Evolutionary conservation across 1,284 basidiomycete genomes (phyloP), one percentile per base, ranked within the genome.

Genomic region (Taiwanofungus camphoratus): DNA sequence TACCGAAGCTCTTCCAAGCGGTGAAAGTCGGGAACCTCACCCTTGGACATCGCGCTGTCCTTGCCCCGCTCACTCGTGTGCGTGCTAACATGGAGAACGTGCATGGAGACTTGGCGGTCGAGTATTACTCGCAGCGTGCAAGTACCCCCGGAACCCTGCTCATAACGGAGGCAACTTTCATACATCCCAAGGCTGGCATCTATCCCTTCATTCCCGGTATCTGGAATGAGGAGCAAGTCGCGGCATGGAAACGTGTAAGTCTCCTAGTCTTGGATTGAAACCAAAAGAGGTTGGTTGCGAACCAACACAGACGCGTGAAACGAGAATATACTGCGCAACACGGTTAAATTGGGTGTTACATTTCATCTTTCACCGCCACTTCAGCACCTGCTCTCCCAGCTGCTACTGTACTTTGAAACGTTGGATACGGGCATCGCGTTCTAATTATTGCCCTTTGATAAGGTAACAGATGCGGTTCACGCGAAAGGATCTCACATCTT

Each of bases 121-220:
- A 68, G 31, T 76, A 78, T 55, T 78, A 77, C 56, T 45, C 54
- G 0, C 76, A 78, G 51, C 63, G 75, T 8, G 69, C 64, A 2
- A 59, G 56, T 24, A 52, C 52, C 0, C 66, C 68, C 0, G 76
- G 75, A 0, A 70, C 72, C 0, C 55, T 79, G 4, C 54, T 78
- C 20, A 71, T 78, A 42, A 61, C 70, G 3, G 76, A 78, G 54
- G 73, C 59, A 0, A 72, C 69, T 0, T 58, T 69, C 49, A 69
- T 77, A 39, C 55, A 61, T 9, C 44, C 60, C 5, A 56, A 64
- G 39, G 70, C 67, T 0, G 68, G 65, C 8, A 71, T 71, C 3
- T 57, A 55, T 26, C 32, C 50, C 1, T 48, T 68, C 43, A 60
- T 63, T 1, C 75, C 73, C 1, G 68, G 68, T 5, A 68, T 76